Evolutionary conservation across 352 stramenopile species (phyloP).

Genomic region (Phytophthora kernoviae): DNA sequence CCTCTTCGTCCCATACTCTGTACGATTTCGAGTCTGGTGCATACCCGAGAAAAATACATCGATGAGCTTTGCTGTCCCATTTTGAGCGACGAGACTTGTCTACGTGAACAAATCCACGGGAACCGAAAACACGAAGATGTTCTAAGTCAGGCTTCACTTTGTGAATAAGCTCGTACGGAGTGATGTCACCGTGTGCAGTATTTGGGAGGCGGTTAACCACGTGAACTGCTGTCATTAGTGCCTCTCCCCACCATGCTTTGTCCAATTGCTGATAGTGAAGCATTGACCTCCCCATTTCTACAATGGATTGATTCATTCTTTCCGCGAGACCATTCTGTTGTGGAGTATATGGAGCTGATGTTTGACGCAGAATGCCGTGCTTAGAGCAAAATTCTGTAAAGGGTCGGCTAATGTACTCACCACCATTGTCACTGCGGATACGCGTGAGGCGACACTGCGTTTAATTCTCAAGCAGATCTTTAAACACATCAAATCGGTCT

Average conservation of each 20-base stretch:
- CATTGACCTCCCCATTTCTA: constrained; percentile 8
- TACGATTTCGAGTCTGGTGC: constrained; percentile 9
- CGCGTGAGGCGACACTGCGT: constrained; percentile 5
- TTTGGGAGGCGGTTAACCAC: constrained; percentile 12
- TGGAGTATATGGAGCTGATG: constrained; percentile 5
- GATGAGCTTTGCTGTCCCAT: constrained; percentile 10
- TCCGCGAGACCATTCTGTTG: constrained; percentile 22
- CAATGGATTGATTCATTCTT: constrained; percentile 15
- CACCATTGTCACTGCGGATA: constrained; percentile 24
- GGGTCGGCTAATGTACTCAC: constrained; percentile 16
- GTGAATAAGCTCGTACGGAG: constrained; percentile 10
- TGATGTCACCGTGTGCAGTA: neutral
- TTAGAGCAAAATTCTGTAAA: constrained; percentile 14
- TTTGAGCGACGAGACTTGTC: constrained; percentile 17
- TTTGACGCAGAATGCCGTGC: constrained; percentile 20
- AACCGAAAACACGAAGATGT: constrained; percentile 21
- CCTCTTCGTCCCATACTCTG: constrained; percentile 12
- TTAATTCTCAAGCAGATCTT: constrained; percentile 7
- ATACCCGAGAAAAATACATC: constrained; percentile 15
- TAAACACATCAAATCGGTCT: constrained; percentile 4
- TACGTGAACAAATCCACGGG: constrained; percentile 13
- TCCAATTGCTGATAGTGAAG: constrained; percentile 12
- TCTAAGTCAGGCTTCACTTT: constrained; percentile 7
- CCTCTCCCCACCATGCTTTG: constrained; percentile 9
- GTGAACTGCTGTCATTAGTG: constrained; percentile 11